Conservation (phyloP, 106 monocot genomes). For the Hemerocallis citrina region DNA sequence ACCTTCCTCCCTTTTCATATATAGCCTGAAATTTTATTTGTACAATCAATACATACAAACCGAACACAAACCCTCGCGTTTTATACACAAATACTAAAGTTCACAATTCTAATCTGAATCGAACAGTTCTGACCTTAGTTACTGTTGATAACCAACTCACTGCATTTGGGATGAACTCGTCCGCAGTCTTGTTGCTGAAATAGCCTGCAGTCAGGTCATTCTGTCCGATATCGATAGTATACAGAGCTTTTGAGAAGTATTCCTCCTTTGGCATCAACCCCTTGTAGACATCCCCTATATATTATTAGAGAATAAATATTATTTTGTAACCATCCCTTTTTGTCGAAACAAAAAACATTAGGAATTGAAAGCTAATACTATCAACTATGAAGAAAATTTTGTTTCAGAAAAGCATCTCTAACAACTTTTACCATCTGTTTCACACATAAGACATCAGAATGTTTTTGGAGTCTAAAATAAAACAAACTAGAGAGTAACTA, state of each 20-base stretch:
- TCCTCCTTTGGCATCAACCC: slow-evolving; percentile 26
- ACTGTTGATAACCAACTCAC: slow-evolving; percentile 11
- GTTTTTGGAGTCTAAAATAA: no score
- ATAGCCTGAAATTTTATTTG: slow-evolving; percentile 10
- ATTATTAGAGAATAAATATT: not conserved
- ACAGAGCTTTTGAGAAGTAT: slow-evolving; percentile 44
- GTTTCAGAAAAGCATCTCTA: no score
- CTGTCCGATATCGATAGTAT: slow-evolving; percentile 56
- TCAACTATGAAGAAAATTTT: no score
- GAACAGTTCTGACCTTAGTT: slow-evolving; percentile 25
- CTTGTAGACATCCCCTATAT: slow-evolving; percentile 19
- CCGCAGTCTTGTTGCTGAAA: slow-evolving; percentile 9
- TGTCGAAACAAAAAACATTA: no score
- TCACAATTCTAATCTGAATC: not conserved
- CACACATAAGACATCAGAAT: no score
- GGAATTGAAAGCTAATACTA: no score
- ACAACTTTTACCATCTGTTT: no score
- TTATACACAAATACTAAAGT: not conserved
- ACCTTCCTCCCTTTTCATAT: slow-evolving; percentile 35
- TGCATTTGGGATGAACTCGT: slow-evolving; percentile 18
- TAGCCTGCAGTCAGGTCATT: slow-evolving; percentile 44
- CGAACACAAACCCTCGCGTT: not conserved
- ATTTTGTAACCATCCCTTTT: no score
- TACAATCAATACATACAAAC: not conserved
- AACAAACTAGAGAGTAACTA: no score